Percentiles rank a stretch among this genome's conserved stretches.
These are phyloP conservation scores for Persicaria tinctoria DNA, from an alignment of 148 eudicot species.

Conservation along the genomic window DNA sequence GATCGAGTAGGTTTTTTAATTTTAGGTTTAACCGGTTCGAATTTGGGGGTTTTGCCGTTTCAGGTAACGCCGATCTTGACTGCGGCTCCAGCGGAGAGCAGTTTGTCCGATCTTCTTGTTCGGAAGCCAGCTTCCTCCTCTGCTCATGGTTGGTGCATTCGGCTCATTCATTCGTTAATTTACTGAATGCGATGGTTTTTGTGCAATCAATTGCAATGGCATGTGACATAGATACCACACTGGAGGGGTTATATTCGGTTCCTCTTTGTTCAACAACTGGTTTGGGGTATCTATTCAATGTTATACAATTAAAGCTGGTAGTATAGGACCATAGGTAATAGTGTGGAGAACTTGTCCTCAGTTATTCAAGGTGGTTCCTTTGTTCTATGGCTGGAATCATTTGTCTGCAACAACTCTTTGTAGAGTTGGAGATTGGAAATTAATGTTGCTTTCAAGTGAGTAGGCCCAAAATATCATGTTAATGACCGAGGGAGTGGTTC, in stretches of 20 bases:
- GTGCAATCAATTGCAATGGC: neutral
- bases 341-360: neutral
- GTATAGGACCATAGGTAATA: neutral
- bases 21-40: neutral
- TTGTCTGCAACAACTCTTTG: neutral
- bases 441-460: neutral
- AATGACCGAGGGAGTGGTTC: neutral
- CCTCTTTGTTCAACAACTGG: neutral
- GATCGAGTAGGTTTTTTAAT: neutral
- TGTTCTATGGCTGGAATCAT: neutral
- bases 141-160: slow-evolving; percentile 25
- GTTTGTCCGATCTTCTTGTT: slow-evolving; percentile 86
- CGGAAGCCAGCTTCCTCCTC: slow-evolving; percentile 64
- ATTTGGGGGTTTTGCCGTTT: slow-evolving; percentile 9
- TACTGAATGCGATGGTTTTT: neutral
- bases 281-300: neutral
- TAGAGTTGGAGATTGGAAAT: neutral
- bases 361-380: neutral
- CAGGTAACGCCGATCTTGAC: slow-evolving; percentile 78
- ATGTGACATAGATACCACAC: slow-evolving; percentile 2
- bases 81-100: slow-evolving; percentile 56
- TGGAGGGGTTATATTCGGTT: neutral
- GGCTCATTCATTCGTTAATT: neutral
- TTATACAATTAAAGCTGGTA: neutral
- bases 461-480: neutral